phyloP scores from a whole-genome alignment of 352 stramenopile species.

The Phytophthora syringae region DNA sequence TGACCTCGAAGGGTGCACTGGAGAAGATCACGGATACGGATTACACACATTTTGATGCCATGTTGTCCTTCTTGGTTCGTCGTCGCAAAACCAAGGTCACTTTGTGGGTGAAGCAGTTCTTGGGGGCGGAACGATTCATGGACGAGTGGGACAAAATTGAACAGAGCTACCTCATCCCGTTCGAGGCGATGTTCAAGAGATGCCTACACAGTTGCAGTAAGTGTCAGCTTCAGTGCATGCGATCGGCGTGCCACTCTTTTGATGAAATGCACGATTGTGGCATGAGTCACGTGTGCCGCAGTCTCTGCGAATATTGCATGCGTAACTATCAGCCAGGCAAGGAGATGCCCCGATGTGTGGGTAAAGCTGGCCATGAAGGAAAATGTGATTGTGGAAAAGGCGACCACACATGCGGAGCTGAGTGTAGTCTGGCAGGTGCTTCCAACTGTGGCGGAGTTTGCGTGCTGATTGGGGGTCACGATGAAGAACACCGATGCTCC shows the following conservation, averaged over 20 bases:
- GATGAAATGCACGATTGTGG: constrained; percentile 47
- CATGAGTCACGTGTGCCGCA: constrained; percentile 44
- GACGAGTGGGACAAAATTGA: constrained; percentile 44
- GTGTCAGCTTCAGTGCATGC: constrained; percentile 51
- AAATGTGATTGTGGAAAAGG: constrained; percentile 46
- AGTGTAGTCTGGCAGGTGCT: constrained; percentile 30
- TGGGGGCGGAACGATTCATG: constrained; percentile 40
- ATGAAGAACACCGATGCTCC: constrained; percentile 42
- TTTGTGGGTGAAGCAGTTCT: constrained; percentile 39
- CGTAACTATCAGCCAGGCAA: constrained; percentile 16
- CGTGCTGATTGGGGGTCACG: constrained; percentile 32
- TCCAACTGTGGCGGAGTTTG: constrained; percentile 46
- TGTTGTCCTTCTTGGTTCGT: constrained; percentile 46
- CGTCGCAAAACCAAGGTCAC: constrained; percentile 42
- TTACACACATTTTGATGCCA: constrained; percentile 39
- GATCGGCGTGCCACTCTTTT: constrained; percentile 36
- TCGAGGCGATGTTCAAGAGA: constrained; percentile 36
- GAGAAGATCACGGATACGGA: constrained; percentile 32
- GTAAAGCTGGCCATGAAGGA: constrained; percentile 43
- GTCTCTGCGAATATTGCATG: constrained; percentile 45
- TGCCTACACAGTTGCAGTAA: constrained; percentile 40
- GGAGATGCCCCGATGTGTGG: constrained; percentile 33
- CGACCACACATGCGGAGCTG: constrained; percentile 44
- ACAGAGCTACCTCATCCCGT: constrained; percentile 26
- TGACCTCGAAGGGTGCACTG: constrained; percentile 24